These are phyloP conservation scores for Trichoderma citrinoviride DNA, from an alignment of 2,329 filamentous ascomycete species.

Conservation along the genomic window DNA sequence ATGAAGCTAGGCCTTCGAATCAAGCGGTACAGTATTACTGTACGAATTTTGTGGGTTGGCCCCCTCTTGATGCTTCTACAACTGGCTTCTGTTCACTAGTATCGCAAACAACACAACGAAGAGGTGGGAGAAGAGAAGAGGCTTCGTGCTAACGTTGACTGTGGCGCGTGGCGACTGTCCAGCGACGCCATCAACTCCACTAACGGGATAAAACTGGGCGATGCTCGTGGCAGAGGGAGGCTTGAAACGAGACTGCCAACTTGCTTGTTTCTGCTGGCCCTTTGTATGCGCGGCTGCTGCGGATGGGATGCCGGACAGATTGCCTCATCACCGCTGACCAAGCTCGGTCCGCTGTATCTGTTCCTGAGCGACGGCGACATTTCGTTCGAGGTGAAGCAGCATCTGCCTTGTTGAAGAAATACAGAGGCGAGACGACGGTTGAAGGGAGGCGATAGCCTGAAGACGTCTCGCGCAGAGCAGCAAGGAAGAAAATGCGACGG, in stretches of 20 bases:
- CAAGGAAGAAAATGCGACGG: neutral
- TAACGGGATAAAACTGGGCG: neutral
- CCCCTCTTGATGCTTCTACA: neutral
- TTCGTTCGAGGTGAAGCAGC: neutral
- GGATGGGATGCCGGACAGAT: neutral
- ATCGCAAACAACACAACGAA: neutral
- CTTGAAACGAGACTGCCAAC: neutral
- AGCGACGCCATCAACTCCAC: neutral
- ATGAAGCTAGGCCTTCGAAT: neutral
- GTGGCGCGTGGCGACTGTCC: slow-evolving; percentile 11
- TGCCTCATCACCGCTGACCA: neutral
- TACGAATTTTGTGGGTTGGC: neutral
- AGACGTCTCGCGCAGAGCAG: neutral
- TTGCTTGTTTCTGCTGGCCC: too few species aligned
- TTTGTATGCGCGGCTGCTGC: neutral
- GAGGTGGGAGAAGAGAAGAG: neutral
- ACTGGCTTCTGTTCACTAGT: neutral
- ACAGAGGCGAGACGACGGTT: neutral
- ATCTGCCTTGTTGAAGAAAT: neutral
- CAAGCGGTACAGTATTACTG: too few species aligned
- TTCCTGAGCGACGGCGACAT: too few species aligned
- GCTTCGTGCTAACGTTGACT: slow-evolving; percentile 7
- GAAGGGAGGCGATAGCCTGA: neutral
- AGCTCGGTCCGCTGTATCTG: neutral
- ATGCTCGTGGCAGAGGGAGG: neutral